A percentile compares a stretch with the other conserved stretches of the same genome.
Conservation (phyloP, 1,284 basidiomycete genomes). For the Ceratobasidium papillatum region DNA sequence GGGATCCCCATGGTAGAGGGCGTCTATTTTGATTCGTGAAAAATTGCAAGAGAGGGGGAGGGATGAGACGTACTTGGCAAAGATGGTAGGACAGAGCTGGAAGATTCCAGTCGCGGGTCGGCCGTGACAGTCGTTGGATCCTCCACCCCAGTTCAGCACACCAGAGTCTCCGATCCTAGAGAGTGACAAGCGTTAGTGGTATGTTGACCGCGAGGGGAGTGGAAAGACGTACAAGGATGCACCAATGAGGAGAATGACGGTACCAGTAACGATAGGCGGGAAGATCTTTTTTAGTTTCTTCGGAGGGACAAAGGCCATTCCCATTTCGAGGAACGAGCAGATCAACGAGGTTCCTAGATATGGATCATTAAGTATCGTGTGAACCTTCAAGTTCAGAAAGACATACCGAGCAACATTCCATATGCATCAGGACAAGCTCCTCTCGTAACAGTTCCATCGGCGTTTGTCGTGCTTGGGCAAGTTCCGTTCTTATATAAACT, state of each 20-base stretch:
- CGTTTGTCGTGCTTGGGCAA: constrained; percentile 67
- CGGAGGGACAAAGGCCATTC: constrained; percentile 67
- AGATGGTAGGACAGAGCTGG: constrained; percentile 71
- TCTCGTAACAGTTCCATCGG: constrained; percentile 68
- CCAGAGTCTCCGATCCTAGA: constrained; percentile 59
- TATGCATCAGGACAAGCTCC: constrained; percentile 82
- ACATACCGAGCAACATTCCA: constrained; percentile 73
- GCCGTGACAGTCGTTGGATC: constrained; percentile 70
- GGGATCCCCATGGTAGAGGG: constrained; percentile 71
- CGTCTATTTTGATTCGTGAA: not conserved
- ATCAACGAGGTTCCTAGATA: constrained; percentile 73
- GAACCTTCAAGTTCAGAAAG: not conserved
- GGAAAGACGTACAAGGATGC: constrained; percentile 55
- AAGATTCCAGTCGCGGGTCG: constrained; percentile 72
- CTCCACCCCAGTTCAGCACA: constrained; percentile 84
- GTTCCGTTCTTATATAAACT: constrained; percentile 82
- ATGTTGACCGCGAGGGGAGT: not conserved
- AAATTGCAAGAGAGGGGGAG: constrained; percentile 35
- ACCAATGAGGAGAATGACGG: constrained; percentile 80
- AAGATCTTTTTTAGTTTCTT: constrained; percentile 73
- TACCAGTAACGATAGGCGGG: constrained; percentile 84
- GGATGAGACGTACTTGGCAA: constrained; percentile 55
- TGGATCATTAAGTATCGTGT: not conserved
- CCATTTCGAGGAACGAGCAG: constrained; percentile 83
- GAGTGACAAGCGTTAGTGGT: constrained; percentile 63